Evolutionary conservation across 1,139 yeast genomes (phyloP).

Genomic region (Torulaspora globosa): DNA sequence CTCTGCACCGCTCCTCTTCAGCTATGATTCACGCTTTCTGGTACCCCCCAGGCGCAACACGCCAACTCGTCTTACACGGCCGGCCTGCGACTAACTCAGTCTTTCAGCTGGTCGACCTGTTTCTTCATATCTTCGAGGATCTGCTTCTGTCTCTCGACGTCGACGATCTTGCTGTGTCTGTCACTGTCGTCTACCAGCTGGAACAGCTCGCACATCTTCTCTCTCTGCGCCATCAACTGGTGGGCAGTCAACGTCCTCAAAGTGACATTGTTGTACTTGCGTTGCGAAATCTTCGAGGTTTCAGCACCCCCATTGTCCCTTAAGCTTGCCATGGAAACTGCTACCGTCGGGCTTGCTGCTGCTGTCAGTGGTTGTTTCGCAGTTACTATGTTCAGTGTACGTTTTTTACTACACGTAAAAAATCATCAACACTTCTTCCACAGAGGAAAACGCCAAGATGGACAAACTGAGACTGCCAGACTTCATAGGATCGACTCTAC

Average conservation of each 20-base stretch:
- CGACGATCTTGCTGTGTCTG: conserved; percentile 17
- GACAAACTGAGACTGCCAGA: conserved; percentile 22
- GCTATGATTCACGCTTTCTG: not conserved
- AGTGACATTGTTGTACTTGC: conserved; percentile 23
- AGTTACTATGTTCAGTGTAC: not conserved
- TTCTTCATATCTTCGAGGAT: conserved; percentile 19
- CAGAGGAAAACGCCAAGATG: conserved; percentile 7
- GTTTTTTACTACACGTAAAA: conserved; percentile 4
- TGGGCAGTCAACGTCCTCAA: conserved; percentile 34
- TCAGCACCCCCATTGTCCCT: conserved; percentile 1
- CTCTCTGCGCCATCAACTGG: conserved; percentile 30
- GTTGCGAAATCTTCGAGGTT: conserved; percentile 6
- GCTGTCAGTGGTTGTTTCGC: not conserved
- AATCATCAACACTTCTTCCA: too few species aligned
- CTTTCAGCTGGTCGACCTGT: conserved; percentile 19
- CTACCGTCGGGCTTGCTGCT: not conserved
- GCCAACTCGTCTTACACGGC: conserved; percentile 4
- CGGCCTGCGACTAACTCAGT: too few species aligned
- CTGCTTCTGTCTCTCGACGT: conserved; percentile 18
- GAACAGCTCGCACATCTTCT: conserved; percentile 33
- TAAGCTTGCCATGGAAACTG: not conserved
- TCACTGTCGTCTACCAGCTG: conserved; percentile 29
- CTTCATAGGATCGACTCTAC: conserved; percentile 27
- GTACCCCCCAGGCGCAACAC: not conserved
- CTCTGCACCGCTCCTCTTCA: not conserved